Percentiles rank a stretch among this genome's conserved stretches.
Conservation (phyloP, 495 filamentous ascomycete genomes). For the Penicillium taxi region DNA sequence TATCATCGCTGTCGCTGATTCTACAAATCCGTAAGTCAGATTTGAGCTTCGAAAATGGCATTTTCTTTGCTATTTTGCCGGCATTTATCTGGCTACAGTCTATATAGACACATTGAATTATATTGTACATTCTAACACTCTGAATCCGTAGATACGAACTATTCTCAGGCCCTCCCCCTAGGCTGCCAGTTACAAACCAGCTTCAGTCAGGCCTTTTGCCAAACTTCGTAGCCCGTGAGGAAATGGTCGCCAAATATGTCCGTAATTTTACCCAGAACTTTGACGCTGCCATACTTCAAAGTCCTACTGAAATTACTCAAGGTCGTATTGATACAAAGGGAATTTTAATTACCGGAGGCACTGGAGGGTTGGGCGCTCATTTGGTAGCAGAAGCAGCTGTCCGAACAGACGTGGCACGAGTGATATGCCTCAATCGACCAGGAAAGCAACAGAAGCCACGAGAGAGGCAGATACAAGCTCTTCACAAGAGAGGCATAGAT, state of each 20-base stretch:
- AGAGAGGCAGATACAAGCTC: background rate
- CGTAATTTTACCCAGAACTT: background rate
- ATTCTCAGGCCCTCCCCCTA: too few relatives aligned
- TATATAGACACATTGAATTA: too few relatives aligned
- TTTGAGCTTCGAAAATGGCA: too few relatives aligned
- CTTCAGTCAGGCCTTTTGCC: too few relatives aligned
- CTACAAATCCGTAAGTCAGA: too few relatives aligned
- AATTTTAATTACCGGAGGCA: slow-evolving; percentile 46
- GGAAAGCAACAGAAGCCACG: background rate
- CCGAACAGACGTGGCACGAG: slow-evolving; percentile 20
- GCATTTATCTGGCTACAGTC: too few relatives aligned
- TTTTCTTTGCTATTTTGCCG: too few relatives aligned
- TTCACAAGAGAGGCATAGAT: background rate
- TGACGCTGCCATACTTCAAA: background rate
- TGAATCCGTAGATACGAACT: too few relatives aligned
- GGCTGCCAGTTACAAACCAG: too few relatives aligned
- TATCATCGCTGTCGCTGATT: slow-evolving; percentile 39
- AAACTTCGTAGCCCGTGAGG: background rate
- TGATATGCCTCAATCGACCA: slow-evolving; percentile 8
- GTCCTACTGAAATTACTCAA: too few relatives aligned
- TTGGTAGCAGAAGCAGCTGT: slow-evolving; percentile 31
- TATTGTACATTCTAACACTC: too few relatives aligned
- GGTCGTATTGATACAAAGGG: slow-evolving; percentile 1
- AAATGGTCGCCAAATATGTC: slow-evolving; percentile 14
- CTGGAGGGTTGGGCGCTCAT: slow-evolving; percentile 40